Conservation (phyloP, 177 flowering plant genomes). For the Tripterygium wilfordii region DNA sequence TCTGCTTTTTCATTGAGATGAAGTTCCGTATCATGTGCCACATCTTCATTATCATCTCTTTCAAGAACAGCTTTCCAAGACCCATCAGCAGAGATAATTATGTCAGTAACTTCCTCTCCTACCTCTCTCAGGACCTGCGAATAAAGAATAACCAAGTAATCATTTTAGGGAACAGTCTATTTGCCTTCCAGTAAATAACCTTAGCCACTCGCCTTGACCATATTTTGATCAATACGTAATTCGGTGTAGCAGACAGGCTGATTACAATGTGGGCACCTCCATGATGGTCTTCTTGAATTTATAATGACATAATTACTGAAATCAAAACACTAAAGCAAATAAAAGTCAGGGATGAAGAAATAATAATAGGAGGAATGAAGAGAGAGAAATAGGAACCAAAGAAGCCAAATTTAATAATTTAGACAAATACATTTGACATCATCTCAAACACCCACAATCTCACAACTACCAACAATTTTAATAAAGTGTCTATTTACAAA, state of each 20-base stretch:
- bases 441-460: too few relatives aligned
- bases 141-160: not conserved
- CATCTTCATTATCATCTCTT: slow-evolving; percentile 14
- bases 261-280: slow-evolving; percentile 99
- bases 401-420: not conserved
- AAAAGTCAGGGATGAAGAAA: not conserved
- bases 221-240: slow-evolving; percentile 67
- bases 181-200: too few relatives aligned
- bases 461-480: too few relatives aligned
- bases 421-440: too few relatives aligned
- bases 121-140: slow-evolving; percentile 75
- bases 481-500: too few relatives aligned
- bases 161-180: too few relatives aligned
- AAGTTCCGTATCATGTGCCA: slow-evolving; percentile 10
- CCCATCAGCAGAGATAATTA: slow-evolving; percentile 71
- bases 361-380: not conserved
- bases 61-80: slow-evolving; percentile 64
- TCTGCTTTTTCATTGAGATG: slow-evolving; percentile 24
- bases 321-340: slow-evolving; percentile 74
- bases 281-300: slow-evolving; percentile 75
- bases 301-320: slow-evolving; percentile 64
- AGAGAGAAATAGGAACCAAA: not conserved
- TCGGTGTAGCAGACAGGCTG: slow-evolving; percentile 64
- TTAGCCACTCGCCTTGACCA: slow-evolving; percentile 73
- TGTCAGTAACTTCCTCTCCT: slow-evolving; percentile 49